Evolutionary conservation across 1,139 yeast species (phyloP).

Genomic region (Nadsonia starkeyi-henricii): DNA sequence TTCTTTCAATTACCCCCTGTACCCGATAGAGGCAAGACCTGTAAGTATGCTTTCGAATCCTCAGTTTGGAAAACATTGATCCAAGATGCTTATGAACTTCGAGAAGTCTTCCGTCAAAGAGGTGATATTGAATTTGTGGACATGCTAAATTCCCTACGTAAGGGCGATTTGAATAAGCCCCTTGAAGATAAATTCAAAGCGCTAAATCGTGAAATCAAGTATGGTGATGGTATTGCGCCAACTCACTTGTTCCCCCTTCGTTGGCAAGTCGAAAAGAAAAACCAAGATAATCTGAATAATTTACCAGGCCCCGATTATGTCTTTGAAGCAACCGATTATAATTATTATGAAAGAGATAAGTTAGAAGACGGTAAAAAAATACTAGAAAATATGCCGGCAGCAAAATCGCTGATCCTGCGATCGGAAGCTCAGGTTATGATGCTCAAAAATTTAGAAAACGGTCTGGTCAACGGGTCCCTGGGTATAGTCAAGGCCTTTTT

Average conservation of each 20-base stretch:
- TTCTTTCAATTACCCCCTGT: conserved; percentile 84
- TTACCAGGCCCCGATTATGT: conserved; percentile 36
- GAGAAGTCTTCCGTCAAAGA: conserved; percentile 77
- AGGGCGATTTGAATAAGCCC: conserved; percentile 46
- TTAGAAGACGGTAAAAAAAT: conserved; percentile 1
- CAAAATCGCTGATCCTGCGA: conserved; percentile 51
- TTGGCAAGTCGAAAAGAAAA: conserved; percentile 71
- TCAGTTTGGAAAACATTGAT: conserved; percentile 57
- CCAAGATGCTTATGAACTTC: conserved; percentile 49
- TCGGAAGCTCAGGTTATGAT: conserved; percentile 93
- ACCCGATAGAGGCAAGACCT: conserved; percentile 9
- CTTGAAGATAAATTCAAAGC: conserved; percentile 42
- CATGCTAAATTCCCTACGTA: conserved; percentile 80
- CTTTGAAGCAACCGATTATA: conserved; percentile 41
- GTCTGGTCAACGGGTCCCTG: conserved; percentile 81
- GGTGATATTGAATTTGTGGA: conserved; percentile 74
- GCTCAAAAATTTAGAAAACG: conserved; percentile 76
- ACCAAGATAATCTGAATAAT: conserved; percentile 36
- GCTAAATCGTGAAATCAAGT: conserved; percentile 41
- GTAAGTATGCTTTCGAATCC: conserved; percentile 66
- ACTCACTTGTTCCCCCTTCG: conserved; percentile 81
- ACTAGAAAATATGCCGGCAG: conserved; percentile 44
- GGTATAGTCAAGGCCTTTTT: conserved; percentile 76
- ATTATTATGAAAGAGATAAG: neutral
- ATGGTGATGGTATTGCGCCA: conserved; percentile 63